Evolutionary conservation across 2,329 filamentous ascomycete genomes (phyloP).

Genomic region (Talaromyces funiculosus): DNA sequence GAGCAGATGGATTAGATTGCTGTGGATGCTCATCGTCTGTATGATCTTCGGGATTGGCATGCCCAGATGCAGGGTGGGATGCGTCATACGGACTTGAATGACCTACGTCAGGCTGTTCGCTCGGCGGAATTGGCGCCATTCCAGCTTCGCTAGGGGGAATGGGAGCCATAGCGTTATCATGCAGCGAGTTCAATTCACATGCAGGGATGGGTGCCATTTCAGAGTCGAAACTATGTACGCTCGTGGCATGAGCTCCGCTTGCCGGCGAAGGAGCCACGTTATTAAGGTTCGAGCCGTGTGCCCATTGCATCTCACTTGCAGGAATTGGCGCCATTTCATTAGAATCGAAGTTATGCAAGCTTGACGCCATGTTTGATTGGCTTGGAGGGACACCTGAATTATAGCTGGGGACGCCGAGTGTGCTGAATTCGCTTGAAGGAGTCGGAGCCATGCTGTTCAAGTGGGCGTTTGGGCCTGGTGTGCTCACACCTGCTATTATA

Average conservation of each 20-base stretch:
- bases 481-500: background rate
- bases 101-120: background rate
- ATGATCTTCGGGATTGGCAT: background rate
- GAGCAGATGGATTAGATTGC: background rate
- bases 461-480: background rate
- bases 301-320: background rate
- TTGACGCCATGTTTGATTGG: background rate
- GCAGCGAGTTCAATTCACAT: background rate
- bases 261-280: constrained; percentile 8
- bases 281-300: background rate
- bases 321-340: constrained; percentile 1
- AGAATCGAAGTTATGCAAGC: background rate
- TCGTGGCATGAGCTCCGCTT: background rate
- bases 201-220: constrained; percentile 4
- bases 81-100: background rate
- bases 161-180: background rate
- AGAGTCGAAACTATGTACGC: background rate
- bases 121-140: constrained; percentile 4
- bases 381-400: background rate
- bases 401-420: background rate
- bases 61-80: background rate
- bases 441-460: background rate
- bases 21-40: background rate
- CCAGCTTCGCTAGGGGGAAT: background rate
- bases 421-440: background rate